A percentile compares a stretch with the other conserved stretches of the same genome.
Evolutionary conservation across 495 filamentous ascomycete genomes (phyloP).

Genomic region (Saxophila tyrrhenica): DNA sequence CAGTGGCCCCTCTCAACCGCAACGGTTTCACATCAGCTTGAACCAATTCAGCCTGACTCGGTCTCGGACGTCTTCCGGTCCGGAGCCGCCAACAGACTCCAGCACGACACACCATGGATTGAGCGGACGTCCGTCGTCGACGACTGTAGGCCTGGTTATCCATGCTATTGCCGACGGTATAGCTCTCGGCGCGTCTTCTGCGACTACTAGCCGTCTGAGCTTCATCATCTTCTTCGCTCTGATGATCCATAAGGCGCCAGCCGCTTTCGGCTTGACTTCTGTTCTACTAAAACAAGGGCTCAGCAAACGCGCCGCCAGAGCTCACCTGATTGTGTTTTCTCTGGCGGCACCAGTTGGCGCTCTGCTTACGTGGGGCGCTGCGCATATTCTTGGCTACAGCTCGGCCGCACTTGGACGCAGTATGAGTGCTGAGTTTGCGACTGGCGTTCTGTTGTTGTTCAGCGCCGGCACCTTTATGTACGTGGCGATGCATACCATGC

Average conservation of each 20-base stretch:
- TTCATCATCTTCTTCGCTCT: conserved; percentile 92
- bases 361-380: conserved; percentile 65
- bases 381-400: conserved; percentile 52
- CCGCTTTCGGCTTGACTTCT: conserved; percentile 86
- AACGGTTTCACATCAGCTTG: conserved; percentile 65
- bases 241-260: conserved; percentile 94
- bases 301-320: conserved; percentile 70
- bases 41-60: conserved; percentile 55
- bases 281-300: conserved; percentile 80
- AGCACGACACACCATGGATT: background rate
- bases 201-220: conserved; percentile 58
- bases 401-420: conserved; percentile 32
- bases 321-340: conserved; percentile 82
- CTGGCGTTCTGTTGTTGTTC: conserved; percentile 82
- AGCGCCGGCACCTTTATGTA: conserved; percentile 96
- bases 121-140: conserved; percentile 42
- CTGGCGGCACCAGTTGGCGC: conserved; percentile 83
- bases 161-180: conserved; percentile 96
- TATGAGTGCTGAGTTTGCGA: conserved; percentile 64
- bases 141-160: conserved; percentile 88
- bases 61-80: conserved; percentile 28
- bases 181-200: conserved; percentile 81
- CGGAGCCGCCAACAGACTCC: conserved; percentile 15
- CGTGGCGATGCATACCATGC: conserved; percentile 98
- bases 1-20: conserved; percentile 40